Percentiles rank a stretch among this genome's conserved stretches.
Conservation (phyloP, 106 monocot species). For the Dendrobium nobile region DNA sequence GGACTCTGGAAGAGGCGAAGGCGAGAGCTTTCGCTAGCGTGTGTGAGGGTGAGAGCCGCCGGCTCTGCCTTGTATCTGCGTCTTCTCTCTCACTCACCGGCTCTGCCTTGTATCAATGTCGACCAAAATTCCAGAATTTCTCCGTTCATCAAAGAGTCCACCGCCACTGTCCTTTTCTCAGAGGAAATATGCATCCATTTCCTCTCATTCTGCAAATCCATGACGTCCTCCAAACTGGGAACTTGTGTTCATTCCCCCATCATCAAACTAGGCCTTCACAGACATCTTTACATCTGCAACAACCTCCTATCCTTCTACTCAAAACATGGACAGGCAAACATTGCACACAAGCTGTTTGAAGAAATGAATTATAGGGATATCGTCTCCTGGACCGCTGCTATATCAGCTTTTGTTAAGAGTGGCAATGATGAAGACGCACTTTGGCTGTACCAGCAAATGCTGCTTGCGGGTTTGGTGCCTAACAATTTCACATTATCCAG, state of each 20-base stretch:
- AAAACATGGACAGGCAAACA: slow-evolving; percentile 6
- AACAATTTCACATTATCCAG: slow-evolving; percentile 66
- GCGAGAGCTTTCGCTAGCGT: too few species aligned
- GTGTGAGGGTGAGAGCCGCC: too few species aligned
- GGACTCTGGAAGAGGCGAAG: too few species aligned
- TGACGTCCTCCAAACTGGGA: neutral
- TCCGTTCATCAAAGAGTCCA: neutral
- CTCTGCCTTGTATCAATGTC: neutral
- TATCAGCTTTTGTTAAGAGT: slow-evolving; percentile 32
- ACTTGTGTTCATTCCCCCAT: slow-evolving; percentile 37
- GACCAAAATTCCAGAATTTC: neutral
- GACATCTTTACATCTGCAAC: slow-evolving; percentile 36
- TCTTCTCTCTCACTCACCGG: neutral
- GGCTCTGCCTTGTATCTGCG: too few species aligned
- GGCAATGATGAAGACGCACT: slow-evolving; percentile 29
- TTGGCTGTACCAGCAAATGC: slow-evolving; percentile 34
- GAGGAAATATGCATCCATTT: slow-evolving; percentile 21
- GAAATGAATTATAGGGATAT: slow-evolving; percentile 49
- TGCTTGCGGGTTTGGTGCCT: slow-evolving; percentile 10
- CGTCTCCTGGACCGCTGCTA: slow-evolving; percentile 57
- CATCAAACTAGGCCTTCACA: slow-evolving; percentile 45
- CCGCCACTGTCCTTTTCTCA: neutral
- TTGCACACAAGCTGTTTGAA: slow-evolving; percentile 60
- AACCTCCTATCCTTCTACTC: slow-evolving; percentile 42
- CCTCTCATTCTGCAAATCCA: slow-evolving; percentile 31